phyloP scores from a whole-genome alignment of 208 protist species.

The Histomonas meleagridis region DNA sequence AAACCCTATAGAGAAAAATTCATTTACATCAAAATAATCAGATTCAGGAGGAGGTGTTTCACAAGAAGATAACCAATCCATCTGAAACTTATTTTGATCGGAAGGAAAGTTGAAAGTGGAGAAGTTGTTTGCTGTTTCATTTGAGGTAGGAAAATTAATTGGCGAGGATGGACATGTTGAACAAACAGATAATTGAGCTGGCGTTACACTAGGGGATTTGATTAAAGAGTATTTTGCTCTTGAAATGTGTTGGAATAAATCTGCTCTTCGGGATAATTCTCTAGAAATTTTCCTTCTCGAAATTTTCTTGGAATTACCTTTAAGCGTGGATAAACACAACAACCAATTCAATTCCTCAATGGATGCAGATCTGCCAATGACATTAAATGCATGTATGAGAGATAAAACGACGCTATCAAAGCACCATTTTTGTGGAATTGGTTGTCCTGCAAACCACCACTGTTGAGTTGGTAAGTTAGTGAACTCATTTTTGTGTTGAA shows the following conservation, averaged over 20 bases:
- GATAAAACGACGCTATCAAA: neutral
- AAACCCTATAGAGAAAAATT: neutral
- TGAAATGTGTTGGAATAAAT: conserved; percentile 26
- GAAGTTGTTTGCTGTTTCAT: no score
- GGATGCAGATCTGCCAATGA: neutral
- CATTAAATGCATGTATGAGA: neutral
- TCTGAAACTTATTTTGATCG: no score
- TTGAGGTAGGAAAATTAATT: no score
- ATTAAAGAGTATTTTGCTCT: neutral
- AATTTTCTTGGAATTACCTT: neutral
- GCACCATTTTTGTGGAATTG: neutral
- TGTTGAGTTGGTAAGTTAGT: neutral
- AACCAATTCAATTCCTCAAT: conserved; percentile 19
- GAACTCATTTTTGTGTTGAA: neutral
- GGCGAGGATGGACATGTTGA: no score
- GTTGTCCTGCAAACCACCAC: conserved; percentile 17
- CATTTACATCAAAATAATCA: neutral
- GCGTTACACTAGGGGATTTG: no score
- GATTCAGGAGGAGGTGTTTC: neutral
- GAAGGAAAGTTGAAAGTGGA: no score
- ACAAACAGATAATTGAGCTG: no score
- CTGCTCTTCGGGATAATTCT: neutral
- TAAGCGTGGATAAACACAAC: neutral
- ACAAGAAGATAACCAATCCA: no score
- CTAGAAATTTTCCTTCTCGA: conserved; percentile 15